Evolutionary conservation across 176 grass and related monocot genomes (phyloP).

Genomic region (Aegilops sharonensis): DNA sequence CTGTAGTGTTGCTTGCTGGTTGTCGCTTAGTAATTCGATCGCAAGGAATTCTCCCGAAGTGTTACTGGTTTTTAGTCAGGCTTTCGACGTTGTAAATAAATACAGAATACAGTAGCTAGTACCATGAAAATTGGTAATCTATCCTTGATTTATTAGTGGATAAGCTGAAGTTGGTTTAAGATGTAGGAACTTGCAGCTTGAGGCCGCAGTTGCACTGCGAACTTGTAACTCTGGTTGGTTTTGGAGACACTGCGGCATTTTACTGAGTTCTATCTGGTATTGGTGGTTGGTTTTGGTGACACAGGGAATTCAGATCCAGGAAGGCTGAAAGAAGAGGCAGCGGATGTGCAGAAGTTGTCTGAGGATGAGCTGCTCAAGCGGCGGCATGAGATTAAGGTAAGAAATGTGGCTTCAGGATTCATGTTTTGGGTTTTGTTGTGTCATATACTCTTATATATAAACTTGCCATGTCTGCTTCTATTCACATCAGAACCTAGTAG

Average conservation of each 20-base stretch:
- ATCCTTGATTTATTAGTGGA: background rate
- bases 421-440: background rate
- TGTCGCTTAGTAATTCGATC: background rate
- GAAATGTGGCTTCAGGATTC: constrained; percentile 15
- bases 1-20: background rate
- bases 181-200: background rate
- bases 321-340: constrained; percentile 78
- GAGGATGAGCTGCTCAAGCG: constrained; percentile 56
- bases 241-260: constrained; percentile 1
- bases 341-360: constrained; percentile 61
- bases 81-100: background rate
- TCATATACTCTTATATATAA: background rate
- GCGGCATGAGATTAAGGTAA: constrained; percentile 78
- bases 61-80: background rate
- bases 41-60: background rate
- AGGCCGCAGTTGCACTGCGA: background rate
- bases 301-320: constrained; percentile 87
- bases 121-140: background rate
- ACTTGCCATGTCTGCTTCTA: background rate
- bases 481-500: background rate
- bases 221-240: background rate
- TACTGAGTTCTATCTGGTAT: constrained; percentile 12
- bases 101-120: background rate
- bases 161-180: background rate
- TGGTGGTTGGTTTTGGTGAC: background rate